Evolutionary conservation across 1,139 yeast species (phyloP).

Genomic region (Geotrichum klebahnii): DNA sequence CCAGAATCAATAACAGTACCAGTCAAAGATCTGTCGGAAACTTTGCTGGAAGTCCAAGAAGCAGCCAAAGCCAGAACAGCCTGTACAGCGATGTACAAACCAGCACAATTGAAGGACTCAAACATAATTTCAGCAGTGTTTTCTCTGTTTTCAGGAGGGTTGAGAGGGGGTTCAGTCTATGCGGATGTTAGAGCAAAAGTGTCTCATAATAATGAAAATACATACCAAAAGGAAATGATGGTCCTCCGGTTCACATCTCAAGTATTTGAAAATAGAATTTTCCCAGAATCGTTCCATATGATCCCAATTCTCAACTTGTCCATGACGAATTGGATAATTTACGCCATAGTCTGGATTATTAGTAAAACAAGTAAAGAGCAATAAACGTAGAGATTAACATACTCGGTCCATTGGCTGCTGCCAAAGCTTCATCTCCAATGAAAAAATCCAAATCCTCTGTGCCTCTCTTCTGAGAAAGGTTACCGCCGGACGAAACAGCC

Average conservation of each 20-base stretch:
- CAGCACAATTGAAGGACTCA: slow-evolving; percentile 97
- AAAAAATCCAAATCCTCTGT: slow-evolving; percentile 92
- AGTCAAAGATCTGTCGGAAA: slow-evolving; percentile 87
- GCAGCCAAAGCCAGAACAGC: slow-evolving; percentile 98
- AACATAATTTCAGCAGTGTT: slow-evolving; percentile 98
- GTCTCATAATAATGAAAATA: slow-evolving; percentile 7
- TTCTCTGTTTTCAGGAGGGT: slow-evolving; percentile 98
- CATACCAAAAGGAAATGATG: slow-evolving; percentile 70
- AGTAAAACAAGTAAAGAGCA: neutral
- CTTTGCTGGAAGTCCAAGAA: slow-evolving; percentile 96
- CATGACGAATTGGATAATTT: slow-evolving; percentile 91
- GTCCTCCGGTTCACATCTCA: slow-evolving; percentile 97
- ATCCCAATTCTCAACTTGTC: slow-evolving; percentile 98
- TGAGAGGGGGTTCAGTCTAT: slow-evolving; percentile 90
- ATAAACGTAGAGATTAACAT: slow-evolving; percentile 19
- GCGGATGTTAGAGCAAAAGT: slow-evolving; percentile 4
- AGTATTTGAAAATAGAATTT: slow-evolving; percentile 87
- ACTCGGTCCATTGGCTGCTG: slow-evolving; percentile 78
- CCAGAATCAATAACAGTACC: slow-evolving; percentile 98
- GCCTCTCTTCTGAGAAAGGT: slow-evolving; percentile 71
- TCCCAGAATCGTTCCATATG: slow-evolving; percentile 99
- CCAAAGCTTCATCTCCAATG: slow-evolving; percentile 92
- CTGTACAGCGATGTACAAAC: slow-evolving; percentile 95
- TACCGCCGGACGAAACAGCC: slow-evolving; percentile 36
- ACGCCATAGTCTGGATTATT: slow-evolving; percentile 59